These are phyloP conservation scores for Juglanconis juglandina DNA, from an alignment of 2,329 filamentous ascomycete genomes.

Conservation along the genomic window DNA sequence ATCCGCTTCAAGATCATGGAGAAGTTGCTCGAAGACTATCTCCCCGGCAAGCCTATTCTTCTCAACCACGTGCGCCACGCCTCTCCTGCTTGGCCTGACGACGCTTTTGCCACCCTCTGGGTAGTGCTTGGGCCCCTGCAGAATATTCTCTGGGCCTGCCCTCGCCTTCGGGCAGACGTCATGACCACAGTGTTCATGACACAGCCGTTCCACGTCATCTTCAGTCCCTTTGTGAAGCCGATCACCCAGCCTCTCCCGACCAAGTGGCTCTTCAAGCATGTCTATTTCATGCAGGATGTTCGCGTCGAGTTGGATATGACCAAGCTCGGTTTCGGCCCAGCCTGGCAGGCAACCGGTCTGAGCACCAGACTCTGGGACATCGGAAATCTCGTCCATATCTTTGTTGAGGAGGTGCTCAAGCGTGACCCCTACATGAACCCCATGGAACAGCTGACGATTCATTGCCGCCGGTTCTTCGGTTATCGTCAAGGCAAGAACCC, in stretches of 20 bases:
- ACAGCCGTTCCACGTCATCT: slow-evolving; percentile 35
- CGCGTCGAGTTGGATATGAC: slow-evolving; percentile 41
- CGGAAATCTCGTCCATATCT: slow-evolving; percentile 25
- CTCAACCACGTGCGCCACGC: slow-evolving; percentile 29
- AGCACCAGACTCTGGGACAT: slow-evolving; percentile 25
- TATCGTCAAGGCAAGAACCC: slow-evolving; percentile 11
- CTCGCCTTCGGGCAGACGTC: slow-evolving; percentile 35
- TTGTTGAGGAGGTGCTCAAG: slow-evolving; percentile 26
- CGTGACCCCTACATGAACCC: slow-evolving; percentile 20
- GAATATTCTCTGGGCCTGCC: slow-evolving; percentile 30
- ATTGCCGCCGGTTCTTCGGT: slow-evolving; percentile 34
- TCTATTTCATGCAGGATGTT: slow-evolving; percentile 33
- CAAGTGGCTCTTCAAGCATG: slow-evolving; percentile 33
- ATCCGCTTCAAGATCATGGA: slow-evolving; percentile 24
- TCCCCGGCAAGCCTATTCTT: slow-evolving; percentile 22
- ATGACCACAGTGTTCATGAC: slow-evolving; percentile 33
- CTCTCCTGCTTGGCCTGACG: slow-evolving; percentile 31
- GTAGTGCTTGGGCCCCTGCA: slow-evolving; percentile 24
- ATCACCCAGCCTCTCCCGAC: slow-evolving; percentile 33
- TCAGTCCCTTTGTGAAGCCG: slow-evolving; percentile 34
- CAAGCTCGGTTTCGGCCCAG: slow-evolving; percentile 31
- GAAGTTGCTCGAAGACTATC: slow-evolving; percentile 18
- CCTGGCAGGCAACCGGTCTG: slow-evolving; percentile 23
- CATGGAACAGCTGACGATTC: slow-evolving; percentile 29
- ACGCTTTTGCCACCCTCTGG: slow-evolving; percentile 31